Evolutionary conservation across 257 asterid genomes (phyloP), one percentile per base, ranked within the genome.

Genomic region (Solanum infundibuliforme): DNA sequence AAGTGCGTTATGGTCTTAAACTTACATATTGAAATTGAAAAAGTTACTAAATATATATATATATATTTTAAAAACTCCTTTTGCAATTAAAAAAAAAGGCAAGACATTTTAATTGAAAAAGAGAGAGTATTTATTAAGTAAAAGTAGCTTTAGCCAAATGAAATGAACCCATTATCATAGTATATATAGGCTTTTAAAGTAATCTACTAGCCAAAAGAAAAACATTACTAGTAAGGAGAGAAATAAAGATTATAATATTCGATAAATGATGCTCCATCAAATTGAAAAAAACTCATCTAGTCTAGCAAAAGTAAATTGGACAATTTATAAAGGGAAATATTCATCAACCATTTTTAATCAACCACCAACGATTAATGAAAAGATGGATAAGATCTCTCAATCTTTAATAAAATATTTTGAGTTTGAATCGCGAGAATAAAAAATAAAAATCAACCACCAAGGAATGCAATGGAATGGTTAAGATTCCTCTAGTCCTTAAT

Each of bases 401-500:
- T 55, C 10, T 73, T 34, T 34, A 73, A 73, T 20, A 0, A 34
- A 12, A 20, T 18, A 9, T 34, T 35, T 34, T 0, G 0, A 13
- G 6, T 74, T 36, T 0, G 0, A 74, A 0, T 36, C 0, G 11
- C 0, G 29, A 73, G 8, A 73, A 73, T 35, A 3, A 35, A 21
- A 73, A 27, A 32, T 10, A 31, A 16, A 71, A 0, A 71, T 31
- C 1, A 18, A 32, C 0, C 14, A 18, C 0, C 0, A 72, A 72
- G 0, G 3, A 58, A 58, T 20, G 66, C 0, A 52, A 52, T 52
- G n/a, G 4, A 58, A 58, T 20, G 5, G 5, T 0, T 58, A 58
- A 58, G 25, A 58, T 58, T 58, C 5, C 5, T 58, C 25, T 7
- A 0, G 4, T 55, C 0, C 1, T 73, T 73, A 9, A 73, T 1